These are phyloP conservation scores for Tricholoma hemisulphureum DNA, from an alignment of 768 basidiomycete species.

Conservation along the genomic window DNA sequence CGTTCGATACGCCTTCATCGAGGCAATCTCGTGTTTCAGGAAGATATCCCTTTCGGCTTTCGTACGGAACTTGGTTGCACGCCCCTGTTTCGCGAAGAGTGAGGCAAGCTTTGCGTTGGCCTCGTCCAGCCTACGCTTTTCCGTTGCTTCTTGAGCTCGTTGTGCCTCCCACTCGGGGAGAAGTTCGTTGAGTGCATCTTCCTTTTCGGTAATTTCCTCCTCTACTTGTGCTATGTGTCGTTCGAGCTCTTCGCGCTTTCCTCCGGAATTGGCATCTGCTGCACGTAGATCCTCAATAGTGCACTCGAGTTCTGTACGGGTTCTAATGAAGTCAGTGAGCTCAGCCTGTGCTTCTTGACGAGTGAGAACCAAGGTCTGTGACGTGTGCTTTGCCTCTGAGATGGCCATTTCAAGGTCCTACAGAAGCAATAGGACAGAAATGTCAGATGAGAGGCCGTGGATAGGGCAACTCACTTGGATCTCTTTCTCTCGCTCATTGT, in stretches of 20 bases:
- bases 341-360: constrained; percentile 80
- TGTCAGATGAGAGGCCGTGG: not conserved
- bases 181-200: constrained; percentile 59
- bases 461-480: constrained; percentile 58
- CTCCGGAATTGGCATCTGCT: constrained; percentile 62
- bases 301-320: constrained; percentile 85
- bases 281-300: constrained; percentile 72
- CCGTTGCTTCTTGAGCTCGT: constrained; percentile 46
- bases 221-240: constrained; percentile 62
- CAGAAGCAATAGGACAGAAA: not conserved
- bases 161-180: constrained; percentile 69
- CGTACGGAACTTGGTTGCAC: constrained; percentile 80
- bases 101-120: constrained; percentile 68
- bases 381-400: constrained; percentile 62
- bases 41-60: constrained; percentile 82
- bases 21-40: constrained; percentile 73
- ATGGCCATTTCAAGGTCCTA: constrained; percentile 76
- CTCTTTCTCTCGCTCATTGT: constrained; percentile 78
- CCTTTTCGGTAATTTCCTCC: constrained; percentile 59
- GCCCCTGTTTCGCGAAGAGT: constrained; percentile 88
- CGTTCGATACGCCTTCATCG: constrained; percentile 59
- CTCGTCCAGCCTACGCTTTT: constrained; percentile 71
- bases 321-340: constrained; percentile 80
- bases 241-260: constrained; percentile 61
- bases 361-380: constrained; percentile 67